These are phyloP conservation scores for Stereum hirsutum DNA, from an alignment of 1,284 basidiomycete genomes.

Conservation along the genomic window DNA sequence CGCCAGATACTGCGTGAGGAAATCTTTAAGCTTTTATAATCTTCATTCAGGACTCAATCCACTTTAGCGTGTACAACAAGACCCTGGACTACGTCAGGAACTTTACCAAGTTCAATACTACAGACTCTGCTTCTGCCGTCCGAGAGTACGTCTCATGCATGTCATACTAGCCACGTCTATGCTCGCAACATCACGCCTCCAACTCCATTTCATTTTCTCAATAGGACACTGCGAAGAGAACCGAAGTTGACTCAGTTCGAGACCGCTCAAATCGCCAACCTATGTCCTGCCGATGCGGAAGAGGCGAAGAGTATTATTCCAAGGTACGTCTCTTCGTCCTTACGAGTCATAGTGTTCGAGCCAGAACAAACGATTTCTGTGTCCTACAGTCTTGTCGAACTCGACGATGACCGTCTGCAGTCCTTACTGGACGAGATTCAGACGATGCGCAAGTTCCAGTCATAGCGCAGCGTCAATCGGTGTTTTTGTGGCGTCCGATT, in stretches of 20 bases:
- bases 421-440: slow-evolving; percentile 80
- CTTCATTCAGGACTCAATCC: not conserved
- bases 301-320: slow-evolving; percentile 90
- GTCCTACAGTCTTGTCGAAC: slow-evolving; percentile 61
- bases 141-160: slow-evolving; percentile 66
- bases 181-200: too few species aligned
- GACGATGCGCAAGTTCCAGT: slow-evolving; percentile 83
- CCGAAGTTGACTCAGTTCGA: slow-evolving; percentile 82
- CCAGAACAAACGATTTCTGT: not conserved
- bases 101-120: slow-evolving; percentile 84
- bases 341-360: not conserved
- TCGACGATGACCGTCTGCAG: slow-evolving; percentile 82
- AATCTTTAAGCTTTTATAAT: not conserved
- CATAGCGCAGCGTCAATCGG: slow-evolving; percentile 23
- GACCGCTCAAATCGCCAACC: slow-evolving; percentile 85
- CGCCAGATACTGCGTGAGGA: slow-evolving; percentile 72
- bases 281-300: slow-evolving; percentile 82
- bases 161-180: too few species aligned
- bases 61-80: slow-evolving; percentile 79
- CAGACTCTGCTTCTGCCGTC: slow-evolving; percentile 79
- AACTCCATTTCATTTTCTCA: slow-evolving; percentile 1
- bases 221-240: slow-evolving; percentile 65
- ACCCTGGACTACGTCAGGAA: slow-evolving; percentile 88
- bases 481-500: not conserved
- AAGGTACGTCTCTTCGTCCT: slow-evolving; percentile 38